Evolutionary conservation across 192 early-diverging fungal genomes (phyloP), one percentile per base, ranked within the genome.

Genomic region (Diversispora epigaea): DNA sequence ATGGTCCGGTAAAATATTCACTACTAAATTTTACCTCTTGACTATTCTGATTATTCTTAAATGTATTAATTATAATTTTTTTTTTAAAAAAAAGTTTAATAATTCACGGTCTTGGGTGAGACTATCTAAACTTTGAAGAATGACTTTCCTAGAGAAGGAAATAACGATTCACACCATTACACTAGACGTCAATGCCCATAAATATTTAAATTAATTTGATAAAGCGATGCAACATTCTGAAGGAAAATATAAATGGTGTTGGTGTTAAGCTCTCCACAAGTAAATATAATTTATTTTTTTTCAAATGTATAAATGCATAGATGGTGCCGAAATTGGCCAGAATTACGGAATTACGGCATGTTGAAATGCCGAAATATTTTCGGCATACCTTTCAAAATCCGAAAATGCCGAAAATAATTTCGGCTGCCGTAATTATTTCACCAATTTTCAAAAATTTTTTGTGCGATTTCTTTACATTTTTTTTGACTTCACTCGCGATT

Each of bases 71-170:
- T n/a, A n/a, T n/a, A n/a, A n/a, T n/a, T n/a, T n/a, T n/a, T n/a
- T n/a, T n/a, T n/a, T n/a, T n/a, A n/a, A n/a, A n/a, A n/a, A n/a
- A n/a, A n/a, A n/a, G 92, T 40, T 83, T 98, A 44, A 80, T 98
- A 1, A 97, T 94, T 4, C 91, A 91, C 68, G 90, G 85, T 4
- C 85, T 98, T n/a, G 95, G 94, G 22, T 96, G 97, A 17, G 95
- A 97, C 7, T 99, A 96, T 77, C 84, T 99, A 66, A 98, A 92
- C 61, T 99, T 99, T 73, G 94, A 96, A 79, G 97, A 96, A 60
- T 96, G 97, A 99, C 83, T 99, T 99, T 74, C 97, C 97, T 63
- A 92, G 97, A 43, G 92, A 78, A 21, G 97, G 97, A 71, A 99
- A 99, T 84, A 85, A 86, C 43, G 87, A 87, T 40, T 92, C 90